Base-by-base conservation (phyloP, 2,329 filamentous ascomycete genomes). In the Clarireedia sp. region DNA sequence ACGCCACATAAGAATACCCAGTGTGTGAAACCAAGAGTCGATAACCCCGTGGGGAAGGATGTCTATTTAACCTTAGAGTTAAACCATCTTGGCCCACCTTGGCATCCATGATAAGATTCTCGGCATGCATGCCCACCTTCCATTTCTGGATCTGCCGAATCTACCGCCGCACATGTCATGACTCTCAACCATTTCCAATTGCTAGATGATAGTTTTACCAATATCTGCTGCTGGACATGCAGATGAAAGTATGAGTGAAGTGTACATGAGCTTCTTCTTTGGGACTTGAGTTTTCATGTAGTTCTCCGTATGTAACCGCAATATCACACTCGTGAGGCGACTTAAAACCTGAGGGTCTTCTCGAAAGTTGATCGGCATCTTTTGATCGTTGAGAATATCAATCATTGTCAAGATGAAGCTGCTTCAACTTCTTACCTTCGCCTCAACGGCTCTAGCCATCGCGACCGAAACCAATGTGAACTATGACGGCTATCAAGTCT, bases 401-500 rank as follows among this genome's bases (percentile, higher is more conserved):
- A 21, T 5, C 26, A 16, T 9, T 21, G n/a, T 24, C 36, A 48
- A 45, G 16, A 54, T 54, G 51, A 54, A 48, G 21, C 43, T 54
- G 3, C 37, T 47, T 5, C 33, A 54, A 17, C 17, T 54, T 29
- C 16, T 54, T 8, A 48, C 23, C 12, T 24, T 54, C 47, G 33
- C 17, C n/a, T 24, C 50, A 3, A 21, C 41, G 3, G 51, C 24
- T 5, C 14, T 21, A 33, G 23, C 41, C 37, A 33, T 23, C 3
- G 41, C 49, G 5, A 16, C 23, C 14, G 33, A 19, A 14, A 19
- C 43, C 9, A 68, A 60, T 62, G 67, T 65, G 52, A 68, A 66
- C 49, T 74, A 75, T 60, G 68, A 72, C 61, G 72, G 73, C 36
- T 70, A 70, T 47, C 69, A 72, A 57, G 72, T 73, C 36, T 66